phyloP scores from a whole-genome alignment of 2,329 filamentous ascomycete species.

The Aspergillus piperis region DNA sequence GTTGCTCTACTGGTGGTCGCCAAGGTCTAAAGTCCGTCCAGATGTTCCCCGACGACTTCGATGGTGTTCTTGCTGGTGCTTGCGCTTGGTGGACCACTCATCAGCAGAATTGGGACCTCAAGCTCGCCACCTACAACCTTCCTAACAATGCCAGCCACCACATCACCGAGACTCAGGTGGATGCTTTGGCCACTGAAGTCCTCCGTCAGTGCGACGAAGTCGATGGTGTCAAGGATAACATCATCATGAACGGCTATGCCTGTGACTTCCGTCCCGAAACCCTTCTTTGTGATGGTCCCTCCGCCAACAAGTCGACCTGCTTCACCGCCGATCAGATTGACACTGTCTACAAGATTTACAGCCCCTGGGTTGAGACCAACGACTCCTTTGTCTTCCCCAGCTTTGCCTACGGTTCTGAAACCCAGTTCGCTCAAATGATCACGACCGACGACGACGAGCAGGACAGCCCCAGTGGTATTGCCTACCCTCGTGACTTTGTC shows the following conservation, averaged over 20 bases:
- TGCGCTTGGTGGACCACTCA: constrained; percentile 55
- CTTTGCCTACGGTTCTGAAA: constrained; percentile 13
- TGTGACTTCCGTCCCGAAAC: constrained; percentile 43
- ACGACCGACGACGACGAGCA: constrained; percentile 11
- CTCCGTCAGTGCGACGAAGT: constrained; percentile 52
- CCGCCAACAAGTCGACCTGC: constrained; percentile 35
- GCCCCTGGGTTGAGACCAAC: constrained; percentile 8
- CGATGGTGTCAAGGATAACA: constrained; percentile 54
- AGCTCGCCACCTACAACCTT: constrained; percentile 52
- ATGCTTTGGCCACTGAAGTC: constrained; percentile 48
- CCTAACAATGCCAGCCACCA: constrained; percentile 49
- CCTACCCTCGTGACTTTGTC: constrained; percentile 24
- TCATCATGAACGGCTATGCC: constrained; percentile 50
- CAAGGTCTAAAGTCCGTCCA: constrained; percentile 60
- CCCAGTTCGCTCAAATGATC: constrained; percentile 2
- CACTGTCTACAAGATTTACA: constrained; percentile 27
- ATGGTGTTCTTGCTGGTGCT: constrained; percentile 56
- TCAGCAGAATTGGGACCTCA: constrained; percentile 49
- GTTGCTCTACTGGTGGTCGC: constrained; percentile 62
- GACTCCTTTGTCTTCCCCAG: constrained; percentile 35
- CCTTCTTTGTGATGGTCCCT: constrained; percentile 36
- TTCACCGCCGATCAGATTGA: constrained; percentile 48
- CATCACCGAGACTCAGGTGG: constrained; percentile 45
- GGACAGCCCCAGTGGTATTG: constrained; percentile 2
- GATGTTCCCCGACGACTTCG: constrained; percentile 58